phyloP scores from a whole-genome alignment of 441 rosid genomes.

The Codiaeum variegatum region DNA sequence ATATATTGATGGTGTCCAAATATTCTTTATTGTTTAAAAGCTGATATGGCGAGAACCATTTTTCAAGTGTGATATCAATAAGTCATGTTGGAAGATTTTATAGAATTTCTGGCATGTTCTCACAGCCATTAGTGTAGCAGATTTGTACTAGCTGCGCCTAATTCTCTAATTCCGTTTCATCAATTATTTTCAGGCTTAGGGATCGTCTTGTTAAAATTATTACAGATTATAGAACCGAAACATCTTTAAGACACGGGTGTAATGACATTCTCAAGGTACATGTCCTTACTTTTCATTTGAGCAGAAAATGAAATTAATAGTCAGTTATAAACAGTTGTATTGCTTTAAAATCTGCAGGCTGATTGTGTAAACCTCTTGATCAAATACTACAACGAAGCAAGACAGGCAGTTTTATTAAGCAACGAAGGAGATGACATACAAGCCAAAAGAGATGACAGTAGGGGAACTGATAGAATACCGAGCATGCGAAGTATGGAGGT shows the following conservation, averaged over 20 bases:
- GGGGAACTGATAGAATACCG: conserved; percentile 35
- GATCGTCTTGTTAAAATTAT: conserved; percentile 90
- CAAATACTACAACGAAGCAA: conserved; percentile 89
- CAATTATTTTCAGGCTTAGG: conserved; percentile 58
- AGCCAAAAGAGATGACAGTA: conserved; percentile 42
- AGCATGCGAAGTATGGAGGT: conserved; percentile 55
- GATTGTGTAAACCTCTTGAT: conserved; percentile 86
- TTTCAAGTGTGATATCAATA: not conserved
- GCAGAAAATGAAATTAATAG: not conserved
- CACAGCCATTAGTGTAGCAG: not conserved
- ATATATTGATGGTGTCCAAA: not conserved
- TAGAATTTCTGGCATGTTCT: not conserved
- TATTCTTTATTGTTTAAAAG: not conserved
- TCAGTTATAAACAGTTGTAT: conserved; percentile 18
- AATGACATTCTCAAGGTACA: conserved; percentile 90
- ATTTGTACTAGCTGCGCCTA: not conserved
- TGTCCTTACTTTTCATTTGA: conserved; percentile 3
- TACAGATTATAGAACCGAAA: conserved; percentile 96
- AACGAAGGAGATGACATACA: conserved; percentile 64
- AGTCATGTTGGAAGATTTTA: not conserved
- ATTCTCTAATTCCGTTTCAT: conserved; percentile 1
- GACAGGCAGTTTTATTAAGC: conserved; percentile 64
- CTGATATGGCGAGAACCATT: not conserved
- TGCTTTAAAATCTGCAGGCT: conserved; percentile 46
- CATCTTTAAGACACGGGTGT: conserved; percentile 97